Conservation (phyloP, 768 basidiomycete genomes). For the Leucosporidium scottii region DNA sequence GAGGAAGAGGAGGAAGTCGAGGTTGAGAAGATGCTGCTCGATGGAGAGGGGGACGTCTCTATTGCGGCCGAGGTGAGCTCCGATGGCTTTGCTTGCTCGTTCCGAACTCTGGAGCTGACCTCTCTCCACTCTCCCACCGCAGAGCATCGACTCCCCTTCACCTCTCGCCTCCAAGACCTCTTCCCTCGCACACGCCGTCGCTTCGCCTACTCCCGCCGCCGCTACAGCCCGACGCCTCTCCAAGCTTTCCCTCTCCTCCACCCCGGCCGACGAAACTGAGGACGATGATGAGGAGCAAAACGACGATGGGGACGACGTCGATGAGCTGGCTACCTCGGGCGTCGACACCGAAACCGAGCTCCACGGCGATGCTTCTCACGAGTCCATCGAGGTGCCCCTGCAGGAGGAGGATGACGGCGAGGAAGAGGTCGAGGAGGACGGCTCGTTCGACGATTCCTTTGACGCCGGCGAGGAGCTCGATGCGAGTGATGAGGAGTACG, state of each 20-base stretch:
- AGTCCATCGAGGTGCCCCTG: not conserved
- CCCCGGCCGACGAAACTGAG: not conserved
- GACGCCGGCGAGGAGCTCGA: not conserved
- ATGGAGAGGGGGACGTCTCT: conserved; percentile 1
- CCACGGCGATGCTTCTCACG: not conserved
- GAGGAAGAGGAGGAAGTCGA: not conserved
- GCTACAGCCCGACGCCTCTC: not conserved
- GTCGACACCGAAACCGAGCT: no score
- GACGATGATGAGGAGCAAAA: not conserved
- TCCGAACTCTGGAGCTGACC: not conserved
- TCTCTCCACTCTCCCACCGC: not conserved
- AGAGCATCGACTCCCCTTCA: not conserved
- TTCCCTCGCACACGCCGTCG: not conserved
- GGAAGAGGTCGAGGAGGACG: not conserved
- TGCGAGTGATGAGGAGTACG: not conserved
- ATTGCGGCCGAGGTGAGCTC: not conserved
- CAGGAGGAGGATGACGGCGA: not conserved
- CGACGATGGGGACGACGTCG: not conserved
- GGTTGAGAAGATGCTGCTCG: not conserved
- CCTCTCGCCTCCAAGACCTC: not conserved
- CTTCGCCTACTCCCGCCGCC: not conserved
- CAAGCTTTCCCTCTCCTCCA: not conserved
- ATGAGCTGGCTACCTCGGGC: not conserved
- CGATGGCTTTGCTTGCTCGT: not conserved
- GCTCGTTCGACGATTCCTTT: not conserved